These are phyloP conservation scores for Thraustochytrium sp. DNA, from an alignment of 352 stramenopile species.

Conservation along the genomic window DNA sequence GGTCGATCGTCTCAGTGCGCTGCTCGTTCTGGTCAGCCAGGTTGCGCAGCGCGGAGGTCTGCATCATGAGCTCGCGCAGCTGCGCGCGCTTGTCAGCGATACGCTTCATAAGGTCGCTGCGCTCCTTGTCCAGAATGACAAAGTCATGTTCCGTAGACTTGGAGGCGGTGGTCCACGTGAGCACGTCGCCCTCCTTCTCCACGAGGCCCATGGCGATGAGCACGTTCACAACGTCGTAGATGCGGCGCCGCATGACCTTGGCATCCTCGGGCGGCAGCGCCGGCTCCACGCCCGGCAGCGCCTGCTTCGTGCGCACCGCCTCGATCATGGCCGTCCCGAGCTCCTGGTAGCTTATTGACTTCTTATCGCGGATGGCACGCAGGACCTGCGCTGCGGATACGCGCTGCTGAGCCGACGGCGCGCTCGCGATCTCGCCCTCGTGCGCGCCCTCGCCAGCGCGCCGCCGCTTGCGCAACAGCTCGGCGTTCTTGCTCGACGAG, in stretches of 20 bases:
- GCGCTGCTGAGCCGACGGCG: background rate
- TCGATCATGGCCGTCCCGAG: background rate
- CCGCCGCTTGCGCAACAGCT: background rate
- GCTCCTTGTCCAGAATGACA: constrained; percentile 75
- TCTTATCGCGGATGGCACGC: background rate
- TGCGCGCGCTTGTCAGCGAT: constrained; percentile 50
- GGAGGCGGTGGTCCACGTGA: constrained; percentile 72
- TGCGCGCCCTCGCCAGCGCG: background rate
- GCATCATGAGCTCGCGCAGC: background rate
- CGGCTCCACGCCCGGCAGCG: background rate
- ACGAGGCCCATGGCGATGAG: constrained; percentile 82
- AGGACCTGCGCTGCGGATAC: background rate
- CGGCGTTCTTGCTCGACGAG: background rate
- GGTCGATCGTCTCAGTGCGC: background rate
- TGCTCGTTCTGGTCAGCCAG: constrained; percentile 15
- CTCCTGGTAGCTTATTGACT: background rate
- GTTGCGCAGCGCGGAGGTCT: background rate
- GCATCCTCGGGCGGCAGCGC: background rate
- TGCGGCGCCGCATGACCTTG: constrained; percentile 6
- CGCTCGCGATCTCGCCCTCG: background rate
- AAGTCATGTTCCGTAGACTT: constrained; percentile 71
- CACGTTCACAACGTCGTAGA: constrained; percentile 77
- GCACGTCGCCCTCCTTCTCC: constrained; percentile 76
- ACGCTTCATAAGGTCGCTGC: constrained; percentile 72
- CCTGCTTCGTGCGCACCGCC: background rate